Conservation (phyloP, 768 basidiomycete genomes). For the Kwoniella newhampshirensis region DNA sequence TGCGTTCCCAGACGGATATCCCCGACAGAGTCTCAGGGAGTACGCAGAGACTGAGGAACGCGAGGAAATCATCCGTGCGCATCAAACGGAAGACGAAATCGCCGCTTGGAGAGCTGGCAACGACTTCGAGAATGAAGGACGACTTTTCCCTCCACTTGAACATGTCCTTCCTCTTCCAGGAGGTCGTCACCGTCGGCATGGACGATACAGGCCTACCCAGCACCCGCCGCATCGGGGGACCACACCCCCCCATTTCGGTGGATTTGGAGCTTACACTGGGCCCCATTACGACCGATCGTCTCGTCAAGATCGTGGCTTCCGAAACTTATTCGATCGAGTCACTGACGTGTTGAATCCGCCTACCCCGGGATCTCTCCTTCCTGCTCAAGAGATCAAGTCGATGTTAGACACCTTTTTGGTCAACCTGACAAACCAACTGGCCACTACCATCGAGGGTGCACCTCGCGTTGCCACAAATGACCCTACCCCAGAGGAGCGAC, state of each 20-base stretch:
- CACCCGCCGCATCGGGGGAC: constrained; percentile 9
- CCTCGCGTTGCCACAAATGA: constrained; percentile 17
- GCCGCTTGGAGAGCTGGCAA: constrained; percentile 40
- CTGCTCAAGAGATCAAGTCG: constrained; percentile 44
- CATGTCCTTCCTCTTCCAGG: constrained; percentile 23
- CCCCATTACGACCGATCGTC: not conserved
- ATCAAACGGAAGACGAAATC: constrained; percentile 39
- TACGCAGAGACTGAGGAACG: constrained; percentile 27
- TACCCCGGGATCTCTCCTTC: constrained; percentile 21
- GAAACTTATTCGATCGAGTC: constrained; percentile 33
- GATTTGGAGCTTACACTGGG: constrained; percentile 5
- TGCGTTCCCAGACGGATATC: not conserved
- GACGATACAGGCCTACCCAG: constrained; percentile 4
- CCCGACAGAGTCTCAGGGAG: constrained; percentile 18
- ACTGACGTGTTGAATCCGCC: constrained; percentile 30
- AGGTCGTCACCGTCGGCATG: constrained; percentile 6
- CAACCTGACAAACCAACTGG: constrained; percentile 48
- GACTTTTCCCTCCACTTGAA: constrained; percentile 43
- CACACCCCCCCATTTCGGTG: constrained; percentile 1
- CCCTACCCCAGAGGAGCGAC: constrained; percentile 19
- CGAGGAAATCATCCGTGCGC: constrained; percentile 27
- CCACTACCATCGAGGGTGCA: constrained; percentile 41
- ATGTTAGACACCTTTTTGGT: constrained; percentile 48
- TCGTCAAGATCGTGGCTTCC: constrained; percentile 17
- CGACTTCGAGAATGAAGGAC: constrained; percentile 23